Conservation (phyloP, 331 rosid genomes). For the Pyrus hybrid region DNA sequence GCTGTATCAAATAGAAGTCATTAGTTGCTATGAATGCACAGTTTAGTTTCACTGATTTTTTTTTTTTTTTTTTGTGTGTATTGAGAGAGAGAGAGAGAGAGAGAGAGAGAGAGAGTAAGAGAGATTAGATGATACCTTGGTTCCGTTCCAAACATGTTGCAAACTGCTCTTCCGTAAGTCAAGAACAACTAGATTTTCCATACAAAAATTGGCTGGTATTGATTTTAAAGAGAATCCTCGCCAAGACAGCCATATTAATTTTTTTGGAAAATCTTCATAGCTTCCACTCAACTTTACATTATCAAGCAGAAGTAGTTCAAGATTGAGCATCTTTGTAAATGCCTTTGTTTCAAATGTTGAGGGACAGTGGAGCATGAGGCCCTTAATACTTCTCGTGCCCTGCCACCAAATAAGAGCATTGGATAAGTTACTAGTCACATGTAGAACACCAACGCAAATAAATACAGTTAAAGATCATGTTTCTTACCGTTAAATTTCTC, state of each 20-base stretch:
- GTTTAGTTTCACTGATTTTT: too few species aligned
- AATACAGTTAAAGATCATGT: too few species aligned
- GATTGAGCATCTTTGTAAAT: not conserved
- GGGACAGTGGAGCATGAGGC: too few species aligned
- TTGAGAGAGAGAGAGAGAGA: not conserved
- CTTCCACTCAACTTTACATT: not conserved
- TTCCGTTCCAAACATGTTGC: not conserved
- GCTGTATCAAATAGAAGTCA: not conserved
- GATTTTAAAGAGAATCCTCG: not conserved
- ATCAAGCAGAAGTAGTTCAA: not conserved
- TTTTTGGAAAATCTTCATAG: not conserved
- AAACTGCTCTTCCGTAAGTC: not conserved
- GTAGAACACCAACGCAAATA: too few species aligned
- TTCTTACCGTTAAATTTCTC: too few species aligned
- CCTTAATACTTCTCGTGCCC: too few species aligned
- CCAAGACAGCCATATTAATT: too few species aligned
- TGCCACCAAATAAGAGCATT: too few species aligned
- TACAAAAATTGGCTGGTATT: not conserved
- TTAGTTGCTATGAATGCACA: not conserved
- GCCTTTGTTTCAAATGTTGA: not conserved
- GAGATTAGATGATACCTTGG: not conserved
- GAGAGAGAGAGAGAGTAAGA: too few species aligned
- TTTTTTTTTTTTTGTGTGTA: too few species aligned
- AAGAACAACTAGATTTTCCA: not conserved
- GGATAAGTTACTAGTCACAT: too few species aligned